phyloP scores from a whole-genome alignment of 768 basidiomycete genomes.

The Boletus rubroflammeus region DNA sequence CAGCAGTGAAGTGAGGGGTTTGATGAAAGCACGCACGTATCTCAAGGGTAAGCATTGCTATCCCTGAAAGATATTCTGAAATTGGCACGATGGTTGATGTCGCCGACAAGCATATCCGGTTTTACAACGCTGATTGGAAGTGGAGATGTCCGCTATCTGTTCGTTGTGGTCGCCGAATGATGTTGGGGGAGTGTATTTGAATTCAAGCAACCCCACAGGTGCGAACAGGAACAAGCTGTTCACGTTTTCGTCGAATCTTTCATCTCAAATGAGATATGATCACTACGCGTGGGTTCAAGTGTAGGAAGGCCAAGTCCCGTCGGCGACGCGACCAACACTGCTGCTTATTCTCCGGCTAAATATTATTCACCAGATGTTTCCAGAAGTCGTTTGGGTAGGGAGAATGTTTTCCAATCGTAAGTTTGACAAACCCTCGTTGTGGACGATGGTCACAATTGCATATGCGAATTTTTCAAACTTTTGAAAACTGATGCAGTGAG shows the following conservation, averaged over 20 bases:
- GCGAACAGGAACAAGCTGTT: neutral
- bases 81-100: neutral
- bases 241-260: neutral
- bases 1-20: neutral
- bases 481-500: neutral
- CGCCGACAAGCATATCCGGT: neutral
- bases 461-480: neutral
- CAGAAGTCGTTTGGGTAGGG: neutral
- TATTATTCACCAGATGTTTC: neutral
- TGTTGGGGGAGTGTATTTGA: neutral
- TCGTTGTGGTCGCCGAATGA: neutral
- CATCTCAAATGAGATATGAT: neutral
- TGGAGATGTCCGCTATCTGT: too few species aligned
- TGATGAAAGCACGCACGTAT: neutral
- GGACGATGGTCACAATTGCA: neutral
- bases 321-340: neutral
- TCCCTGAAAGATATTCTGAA: neutral
- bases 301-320: neutral
- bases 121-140: neutral
- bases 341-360: neutral
- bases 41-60: neutral
- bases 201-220: neutral
- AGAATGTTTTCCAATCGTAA: neutral
- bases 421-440: neutral
- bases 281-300: too few species aligned